Conservation (phyloP, 495 filamentous ascomycete species). For the Penicillium bovifimosum region DNA sequence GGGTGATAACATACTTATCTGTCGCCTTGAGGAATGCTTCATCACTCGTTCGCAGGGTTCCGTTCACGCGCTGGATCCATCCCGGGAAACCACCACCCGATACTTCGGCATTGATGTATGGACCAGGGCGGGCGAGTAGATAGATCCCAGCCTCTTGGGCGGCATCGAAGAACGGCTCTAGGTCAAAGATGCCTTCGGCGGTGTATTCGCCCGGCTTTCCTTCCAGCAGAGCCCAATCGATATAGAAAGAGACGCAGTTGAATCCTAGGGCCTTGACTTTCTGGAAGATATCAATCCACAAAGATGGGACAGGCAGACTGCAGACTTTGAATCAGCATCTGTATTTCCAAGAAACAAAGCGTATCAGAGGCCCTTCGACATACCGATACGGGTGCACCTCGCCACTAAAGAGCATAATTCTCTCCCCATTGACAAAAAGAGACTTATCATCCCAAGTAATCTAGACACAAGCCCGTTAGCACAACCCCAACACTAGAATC, state of each 20-base stretch:
- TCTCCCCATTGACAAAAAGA: conserved; percentile 64
- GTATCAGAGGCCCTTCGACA: neutral
- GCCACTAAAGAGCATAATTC: conserved; percentile 65
- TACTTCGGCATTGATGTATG: conserved; percentile 63
- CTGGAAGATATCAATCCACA: conserved; percentile 72
- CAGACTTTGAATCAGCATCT: neutral
- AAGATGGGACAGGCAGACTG: conserved; percentile 63
- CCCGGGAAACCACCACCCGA: conserved; percentile 60
- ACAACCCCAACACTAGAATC: neutral
- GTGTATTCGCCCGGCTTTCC: conserved; percentile 63
- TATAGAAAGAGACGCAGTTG: conserved; percentile 70
- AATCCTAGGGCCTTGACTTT: conserved; percentile 76
- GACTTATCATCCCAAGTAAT: conserved; percentile 76
- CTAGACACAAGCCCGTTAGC: conserved; percentile 21
- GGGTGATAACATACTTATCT: conserved; percentile 45
- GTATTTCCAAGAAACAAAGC: neutral
- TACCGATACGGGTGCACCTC: conserved; percentile 68
- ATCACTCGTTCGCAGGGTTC: conserved; percentile 53
- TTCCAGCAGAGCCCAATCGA: conserved; percentile 76
- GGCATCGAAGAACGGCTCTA: conserved; percentile 67
- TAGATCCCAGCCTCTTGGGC: conserved; percentile 66
- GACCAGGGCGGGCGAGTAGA: conserved; percentile 65
- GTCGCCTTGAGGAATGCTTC: conserved; percentile 61
- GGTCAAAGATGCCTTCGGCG: conserved; percentile 63
- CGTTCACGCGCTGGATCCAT: conserved; percentile 61